A percentile compares a stretch with the other conserved stretches of the same genome.
These are phyloP conservation scores for Myxozyma lipomycoides DNA, from an alignment of 805 yeast genomes.

Conservation along the genomic window DNA sequence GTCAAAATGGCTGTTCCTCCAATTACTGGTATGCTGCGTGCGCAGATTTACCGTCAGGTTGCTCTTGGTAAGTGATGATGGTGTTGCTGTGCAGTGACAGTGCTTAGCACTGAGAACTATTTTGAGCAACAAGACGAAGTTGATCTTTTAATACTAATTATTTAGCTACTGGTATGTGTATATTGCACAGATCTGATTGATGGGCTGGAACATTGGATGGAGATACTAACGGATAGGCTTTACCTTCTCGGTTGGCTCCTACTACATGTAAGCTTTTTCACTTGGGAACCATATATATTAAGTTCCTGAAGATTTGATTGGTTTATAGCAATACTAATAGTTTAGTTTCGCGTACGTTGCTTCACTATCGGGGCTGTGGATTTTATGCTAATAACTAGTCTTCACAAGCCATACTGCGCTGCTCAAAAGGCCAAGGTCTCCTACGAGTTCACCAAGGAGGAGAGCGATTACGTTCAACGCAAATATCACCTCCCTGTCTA, in stretches of 20 bases:
- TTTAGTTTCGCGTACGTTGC: too few species aligned
- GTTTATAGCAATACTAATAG: too few species aligned
- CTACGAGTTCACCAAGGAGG: not conserved
- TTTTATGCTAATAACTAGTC: not conserved
- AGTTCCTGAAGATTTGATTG: too few species aligned
- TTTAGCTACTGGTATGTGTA: conserved; percentile 9
- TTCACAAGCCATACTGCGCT: not conserved
- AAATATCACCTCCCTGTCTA: not conserved
- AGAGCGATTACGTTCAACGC: not conserved
- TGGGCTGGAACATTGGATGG: not conserved
- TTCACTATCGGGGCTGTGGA: too few species aligned
- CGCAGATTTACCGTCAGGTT: conserved; percentile 11
- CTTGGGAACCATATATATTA: too few species aligned
- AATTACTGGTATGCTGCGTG: conserved; percentile 15
- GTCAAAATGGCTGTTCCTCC: conserved; percentile 23
- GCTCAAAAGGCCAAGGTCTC: not conserved
- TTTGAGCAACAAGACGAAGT: too few species aligned
- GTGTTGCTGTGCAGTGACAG: not conserved
- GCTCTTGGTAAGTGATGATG: conserved; percentile 11
- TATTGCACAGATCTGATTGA: not conserved
- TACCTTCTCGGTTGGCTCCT: not conserved
- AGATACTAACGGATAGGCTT: not conserved
- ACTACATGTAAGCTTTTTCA: not conserved
- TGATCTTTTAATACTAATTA: too few species aligned
- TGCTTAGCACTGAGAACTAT: not conserved